phyloP scores from a whole-genome alignment of 2,329 filamentous ascomycete species.

The Sclerotinia glacialis region DNA sequence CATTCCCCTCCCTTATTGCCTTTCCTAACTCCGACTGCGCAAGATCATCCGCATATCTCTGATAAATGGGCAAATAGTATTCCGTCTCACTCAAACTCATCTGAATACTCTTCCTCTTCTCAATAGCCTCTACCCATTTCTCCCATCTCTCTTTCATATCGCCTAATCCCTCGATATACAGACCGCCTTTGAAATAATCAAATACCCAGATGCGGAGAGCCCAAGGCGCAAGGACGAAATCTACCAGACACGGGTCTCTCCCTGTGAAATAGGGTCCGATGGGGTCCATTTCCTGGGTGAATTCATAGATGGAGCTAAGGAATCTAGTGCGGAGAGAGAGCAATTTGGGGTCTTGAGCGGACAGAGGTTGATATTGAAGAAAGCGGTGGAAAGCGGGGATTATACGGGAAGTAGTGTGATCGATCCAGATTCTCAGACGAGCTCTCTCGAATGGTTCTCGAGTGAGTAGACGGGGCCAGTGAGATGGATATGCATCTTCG shows the following conservation, averaged over 20 bases:
- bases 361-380: conserved; percentile 53
- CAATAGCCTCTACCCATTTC: conserved; percentile 60
- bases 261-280: conserved; percentile 68
- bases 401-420: conserved; percentile 65
- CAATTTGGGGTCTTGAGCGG: conserved; percentile 45
- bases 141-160: conserved; percentile 62
- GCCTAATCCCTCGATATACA: conserved; percentile 48
- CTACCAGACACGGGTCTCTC: conserved; percentile 60
- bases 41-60: conserved; percentile 63
- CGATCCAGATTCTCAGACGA: conserved; percentile 65
- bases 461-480: conserved; percentile 52
- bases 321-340: conserved; percentile 58
- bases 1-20: conserved; percentile 60
- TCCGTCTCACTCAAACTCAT: conserved; percentile 67
- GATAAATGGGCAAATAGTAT: conserved; percentile 66
- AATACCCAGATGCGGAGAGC: conserved; percentile 69
- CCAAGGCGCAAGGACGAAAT: conserved; percentile 72
- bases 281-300: conserved; percentile 59
- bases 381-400: conserved; percentile 67
- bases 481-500: conserved; percentile 63
- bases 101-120: conserved; percentile 58
- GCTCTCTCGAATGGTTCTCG: conserved; percentile 62
- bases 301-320: conserved; percentile 54
- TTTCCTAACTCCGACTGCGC: conserved; percentile 60
- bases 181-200: conserved; percentile 68